Percentiles rank a stretch among this genome's conserved stretches.
phyloP scores from a whole-genome alignment of 768 basidiomycete genomes.

The Cyathus striatus region DNA sequence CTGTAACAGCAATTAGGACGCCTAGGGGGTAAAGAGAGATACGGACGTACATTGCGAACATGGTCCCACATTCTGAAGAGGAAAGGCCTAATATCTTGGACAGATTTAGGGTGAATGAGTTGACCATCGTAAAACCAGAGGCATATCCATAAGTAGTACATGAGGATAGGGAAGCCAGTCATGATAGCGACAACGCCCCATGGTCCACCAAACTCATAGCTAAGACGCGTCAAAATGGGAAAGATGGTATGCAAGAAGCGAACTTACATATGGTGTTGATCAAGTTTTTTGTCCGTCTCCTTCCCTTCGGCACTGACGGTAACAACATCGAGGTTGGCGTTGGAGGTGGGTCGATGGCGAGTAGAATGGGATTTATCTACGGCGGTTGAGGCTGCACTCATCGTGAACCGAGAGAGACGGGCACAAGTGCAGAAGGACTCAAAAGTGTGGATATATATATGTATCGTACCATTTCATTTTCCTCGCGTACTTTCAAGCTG shows the following conservation, averaged over 20 bases:
- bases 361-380: slow-evolving; percentile 8
- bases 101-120: slow-evolving; percentile 62
- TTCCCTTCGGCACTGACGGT: slow-evolving; percentile 47
- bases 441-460: too few species aligned
- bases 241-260: too few species aligned
- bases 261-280: slow-evolving; percentile 59
- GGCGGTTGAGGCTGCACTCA: not conserved
- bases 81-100: slow-evolving; percentile 74
- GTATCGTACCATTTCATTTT: too few species aligned
- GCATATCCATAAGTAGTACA: slow-evolving; percentile 99
- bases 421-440: too few species aligned
- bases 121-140: slow-evolving; percentile 93
- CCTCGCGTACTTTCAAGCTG: too few species aligned
- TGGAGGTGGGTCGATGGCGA: slow-evolving; percentile 12
- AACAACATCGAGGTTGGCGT: slow-evolving; percentile 7
- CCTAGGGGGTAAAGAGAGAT: not conserved
- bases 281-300: slow-evolving; percentile 67
- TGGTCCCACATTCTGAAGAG: slow-evolving; percentile 81
- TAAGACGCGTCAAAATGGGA: slow-evolving; percentile 27
- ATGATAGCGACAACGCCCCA: slow-evolving; percentile 90
- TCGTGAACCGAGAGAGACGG: not conserved
- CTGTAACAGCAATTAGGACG: slow-evolving; percentile 30
- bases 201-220: slow-evolving; percentile 96
- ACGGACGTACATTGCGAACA: slow-evolving; percentile 55
- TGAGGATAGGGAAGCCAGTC: slow-evolving; percentile 87